Conservation (phyloP, 495 filamentous ascomycete genomes). For the Cercophora samala region DNA sequence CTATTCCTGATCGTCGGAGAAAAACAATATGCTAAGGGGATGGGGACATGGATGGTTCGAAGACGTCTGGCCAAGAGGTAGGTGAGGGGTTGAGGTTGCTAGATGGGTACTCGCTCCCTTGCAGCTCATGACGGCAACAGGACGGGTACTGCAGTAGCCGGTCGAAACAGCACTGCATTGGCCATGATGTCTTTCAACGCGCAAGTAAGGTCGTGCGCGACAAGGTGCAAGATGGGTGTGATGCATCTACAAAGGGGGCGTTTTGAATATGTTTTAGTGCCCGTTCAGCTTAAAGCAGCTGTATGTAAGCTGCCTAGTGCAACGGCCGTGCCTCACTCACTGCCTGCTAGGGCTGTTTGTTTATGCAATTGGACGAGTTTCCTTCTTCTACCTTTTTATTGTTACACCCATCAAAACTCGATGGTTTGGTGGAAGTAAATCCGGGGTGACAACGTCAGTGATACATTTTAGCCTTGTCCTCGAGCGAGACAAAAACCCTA, state of each 20-base stretch:
- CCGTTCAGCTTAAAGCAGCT: slow-evolving; percentile 16
- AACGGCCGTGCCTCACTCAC: neutral
- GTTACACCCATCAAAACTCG: neutral
- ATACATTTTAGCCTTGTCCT: too few species aligned
- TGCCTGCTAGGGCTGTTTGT: neutral
- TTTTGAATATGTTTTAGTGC: slow-evolving; percentile 24
- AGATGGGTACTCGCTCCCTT: neutral
- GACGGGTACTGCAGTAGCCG: slow-evolving; percentile 5
- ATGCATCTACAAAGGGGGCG: slow-evolving; percentile 9
- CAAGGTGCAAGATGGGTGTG: slow-evolving; percentile 3
- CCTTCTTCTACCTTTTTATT: neutral
- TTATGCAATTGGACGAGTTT: neutral
- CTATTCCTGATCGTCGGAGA: slow-evolving; percentile 32
- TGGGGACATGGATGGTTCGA: slow-evolving; percentile 2
- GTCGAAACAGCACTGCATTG: neutral
- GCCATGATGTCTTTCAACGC: neutral
- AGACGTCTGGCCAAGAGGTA: neutral
- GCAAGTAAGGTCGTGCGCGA: slow-evolving; percentile 10
- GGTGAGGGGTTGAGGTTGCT: neutral
- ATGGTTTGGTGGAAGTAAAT: neutral
- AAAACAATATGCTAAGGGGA: slow-evolving; percentile 28
- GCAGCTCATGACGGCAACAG: neutral
- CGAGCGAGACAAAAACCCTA: too few species aligned
- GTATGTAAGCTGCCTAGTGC: neutral
- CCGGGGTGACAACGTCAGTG: too few species aligned